Percentiles rank a stretch among this genome's conserved stretches.
phyloP scores from a whole-genome alignment of 163 green algal genomes.

The Chlorella variabilis region DNA sequence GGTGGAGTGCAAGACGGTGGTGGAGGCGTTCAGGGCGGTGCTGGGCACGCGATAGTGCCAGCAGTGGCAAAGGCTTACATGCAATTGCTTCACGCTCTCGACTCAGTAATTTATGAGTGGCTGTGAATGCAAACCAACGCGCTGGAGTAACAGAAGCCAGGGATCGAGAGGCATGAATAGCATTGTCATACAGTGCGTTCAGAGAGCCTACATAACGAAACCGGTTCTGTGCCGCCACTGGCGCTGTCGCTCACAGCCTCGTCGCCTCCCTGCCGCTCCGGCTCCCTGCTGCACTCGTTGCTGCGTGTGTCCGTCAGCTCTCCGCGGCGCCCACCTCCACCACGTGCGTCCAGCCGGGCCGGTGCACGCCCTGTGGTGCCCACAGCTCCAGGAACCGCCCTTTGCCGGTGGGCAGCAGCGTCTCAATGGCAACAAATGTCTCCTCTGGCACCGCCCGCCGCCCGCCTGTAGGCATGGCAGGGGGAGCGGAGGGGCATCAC shows the following conservation, averaged over 20 bases:
- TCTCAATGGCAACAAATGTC: constrained; percentile 86
- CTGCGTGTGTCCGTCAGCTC: not conserved
- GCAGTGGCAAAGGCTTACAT: not conserved
- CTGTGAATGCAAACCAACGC: too few relatives aligned
- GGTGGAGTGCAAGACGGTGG: constrained; percentile 37
- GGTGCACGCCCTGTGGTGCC: constrained; percentile 47
- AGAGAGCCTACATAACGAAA: too few relatives aligned
- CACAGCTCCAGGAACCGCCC: constrained; percentile 87
- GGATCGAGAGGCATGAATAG: too few relatives aligned
- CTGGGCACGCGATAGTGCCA: constrained; percentile 27
- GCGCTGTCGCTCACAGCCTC: too few relatives aligned
- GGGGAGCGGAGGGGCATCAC: too few relatives aligned
- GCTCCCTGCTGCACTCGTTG: not conserved
- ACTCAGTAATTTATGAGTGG: too few relatives aligned
- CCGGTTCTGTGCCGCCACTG: too few relatives aligned
- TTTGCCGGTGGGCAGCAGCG: constrained; percentile 79
- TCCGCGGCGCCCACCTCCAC: constrained; percentile 3
- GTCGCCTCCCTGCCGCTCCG: not conserved
- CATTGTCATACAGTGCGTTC: too few relatives aligned
- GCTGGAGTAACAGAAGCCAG: too few relatives aligned
- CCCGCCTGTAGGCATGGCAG: constrained; percentile 22
- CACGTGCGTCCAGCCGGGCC: constrained; percentile 75
- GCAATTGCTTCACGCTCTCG: too few relatives aligned
- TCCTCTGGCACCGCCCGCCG: constrained; percentile 63
- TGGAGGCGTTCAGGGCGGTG: constrained; percentile 41